Base-by-base conservation (phyloP, 176 grass and related monocot genomes). In the Phyllostachys edulis region DNA sequence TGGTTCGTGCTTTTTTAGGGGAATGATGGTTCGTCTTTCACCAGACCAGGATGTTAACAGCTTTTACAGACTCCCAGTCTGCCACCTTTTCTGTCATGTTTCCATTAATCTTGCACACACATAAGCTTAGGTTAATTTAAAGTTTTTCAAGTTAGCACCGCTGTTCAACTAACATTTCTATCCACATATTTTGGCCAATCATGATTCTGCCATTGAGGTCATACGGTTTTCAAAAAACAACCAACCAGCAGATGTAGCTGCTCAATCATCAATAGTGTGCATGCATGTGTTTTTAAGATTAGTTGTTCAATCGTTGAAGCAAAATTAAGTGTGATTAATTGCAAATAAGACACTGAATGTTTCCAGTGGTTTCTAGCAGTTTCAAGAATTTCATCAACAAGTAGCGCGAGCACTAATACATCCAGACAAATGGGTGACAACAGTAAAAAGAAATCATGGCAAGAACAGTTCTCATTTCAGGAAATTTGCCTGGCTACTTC, bases 401-500 rank as follows among this genome's bases (percentile, higher is more conserved):
- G 89, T 50, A 93, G 81, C 23, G 80, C 76, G 70, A 93, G 85
- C 83, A 90, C 75, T 73, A 82, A 78, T 78, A 86, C 60, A 34
- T 84, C 78, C 76, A 91, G 38, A 51, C 73, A 74, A n/a, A 67
- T 52, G 57, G 72, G 77, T 81, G 57, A 80, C 21, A 63, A 39
- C 3, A 73, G 61, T 45, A 82, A 67, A 86, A 90, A 15, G 71
- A 88, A 80, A 38, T 50, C 85, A 63, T 51, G 73, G 79, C 88
- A 85, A 61, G 80, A 83, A 68, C 75, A 86, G 29, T 95, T 92
- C 68, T 88, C 96, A 20, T 87, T 90, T 50, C 84, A 83, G 45
- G 89, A 93, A 51, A 85, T 95, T 69, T 90, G 87, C 72, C 82
- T 76, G 49, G 92, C 92, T 57, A 98, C 96, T 90, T 78, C 79